These are phyloP conservation scores for Malus asiatica DNA, from an alignment of 306 rosid genomes.

Conservation along the genomic window DNA sequence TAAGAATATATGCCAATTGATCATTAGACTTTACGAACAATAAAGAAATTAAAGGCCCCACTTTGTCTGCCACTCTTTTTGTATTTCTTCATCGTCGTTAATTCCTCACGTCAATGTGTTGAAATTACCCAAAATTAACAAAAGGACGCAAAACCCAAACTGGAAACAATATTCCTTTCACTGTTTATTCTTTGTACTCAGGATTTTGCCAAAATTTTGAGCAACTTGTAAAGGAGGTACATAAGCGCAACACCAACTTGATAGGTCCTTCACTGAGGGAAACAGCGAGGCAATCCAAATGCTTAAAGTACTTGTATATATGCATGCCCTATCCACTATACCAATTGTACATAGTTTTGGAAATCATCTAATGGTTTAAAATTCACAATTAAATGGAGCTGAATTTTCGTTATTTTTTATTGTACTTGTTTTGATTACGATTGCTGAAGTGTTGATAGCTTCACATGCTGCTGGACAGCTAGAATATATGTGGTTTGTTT, in stretches of 20 bases:
- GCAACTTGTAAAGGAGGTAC: conserved; percentile 8
- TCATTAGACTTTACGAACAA: too few species aligned
- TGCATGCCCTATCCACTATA: conserved; percentile 7
- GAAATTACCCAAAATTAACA: not conserved
- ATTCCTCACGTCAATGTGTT: not conserved
- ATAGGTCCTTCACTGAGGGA: conserved; percentile 8
- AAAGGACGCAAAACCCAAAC: not conserved
- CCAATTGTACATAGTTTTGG: not conserved
- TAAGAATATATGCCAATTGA: too few species aligned
- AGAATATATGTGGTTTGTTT: not conserved
- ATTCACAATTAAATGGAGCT: not conserved
- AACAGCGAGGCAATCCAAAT: conserved; percentile 17
- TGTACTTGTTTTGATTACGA: conserved; percentile 13
- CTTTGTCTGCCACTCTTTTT: too few species aligned
- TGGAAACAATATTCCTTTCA: conserved; percentile 1
- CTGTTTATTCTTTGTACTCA: not conserved
- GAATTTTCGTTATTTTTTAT: not conserved
- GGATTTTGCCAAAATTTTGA: conserved; percentile 6
- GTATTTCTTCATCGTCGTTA: not conserved
- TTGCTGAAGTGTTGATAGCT: not conserved
- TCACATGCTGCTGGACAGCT: conserved; percentile 11
- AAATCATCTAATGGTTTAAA: conserved; percentile 2
- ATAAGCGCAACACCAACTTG: not conserved
- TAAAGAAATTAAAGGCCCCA: too few species aligned
- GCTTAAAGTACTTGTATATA: not conserved